Percentiles rank a stretch among this genome's conserved stretches.
Evolutionary conservation across 2,329 filamentous ascomycete genomes (phyloP).

Genomic region (Chlorencoelia australis): DNA sequence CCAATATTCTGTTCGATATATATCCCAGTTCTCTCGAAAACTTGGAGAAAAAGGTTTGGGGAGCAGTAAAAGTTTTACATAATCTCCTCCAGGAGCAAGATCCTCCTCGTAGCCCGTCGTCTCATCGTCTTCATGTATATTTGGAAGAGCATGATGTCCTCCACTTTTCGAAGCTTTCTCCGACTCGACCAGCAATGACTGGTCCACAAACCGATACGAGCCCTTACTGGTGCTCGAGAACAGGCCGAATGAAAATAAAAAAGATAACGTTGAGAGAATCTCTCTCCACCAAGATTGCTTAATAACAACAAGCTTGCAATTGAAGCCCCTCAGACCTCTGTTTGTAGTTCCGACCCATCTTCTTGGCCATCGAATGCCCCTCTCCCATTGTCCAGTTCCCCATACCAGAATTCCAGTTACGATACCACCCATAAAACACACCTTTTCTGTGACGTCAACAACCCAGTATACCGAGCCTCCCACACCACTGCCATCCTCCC

Average conservation of each 20-base stretch:
- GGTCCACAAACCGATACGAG: slow-evolving; percentile 69
- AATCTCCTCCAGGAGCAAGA: slow-evolving; percentile 78
- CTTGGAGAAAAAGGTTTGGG: slow-evolving; percentile 92
- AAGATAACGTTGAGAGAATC: slow-evolving; percentile 58
- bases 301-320: slow-evolving; percentile 89
- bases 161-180: slow-evolving; percentile 46
- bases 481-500: slow-evolving; percentile 83
- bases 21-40: slow-evolving; percentile 94
- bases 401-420: slow-evolving; percentile 81
- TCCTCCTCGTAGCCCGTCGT: slow-evolving; percentile 73
- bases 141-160: slow-evolving; percentile 30
- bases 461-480: slow-evolving; percentile 96
- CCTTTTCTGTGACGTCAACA: slow-evolving; percentile 78
- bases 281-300: slow-evolving; percentile 76
- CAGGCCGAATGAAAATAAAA: slow-evolving; percentile 67
- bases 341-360: slow-evolving; percentile 87
- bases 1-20: slow-evolving; percentile 93
- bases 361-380: slow-evolving; percentile 86
- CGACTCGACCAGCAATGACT: slow-evolving; percentile 46
- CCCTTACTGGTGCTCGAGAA: slow-evolving; percentile 59
- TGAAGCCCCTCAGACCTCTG: slow-evolving; percentile 80
- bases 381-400: slow-evolving; percentile 93
- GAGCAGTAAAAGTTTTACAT: slow-evolving; percentile 79
- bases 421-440: slow-evolving; percentile 83
- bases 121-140: slow-evolving; percentile 46